Evolutionary conservation across 768 basidiomycete genomes (phyloP).

Genomic region (Kwoniella botswanensis): DNA sequence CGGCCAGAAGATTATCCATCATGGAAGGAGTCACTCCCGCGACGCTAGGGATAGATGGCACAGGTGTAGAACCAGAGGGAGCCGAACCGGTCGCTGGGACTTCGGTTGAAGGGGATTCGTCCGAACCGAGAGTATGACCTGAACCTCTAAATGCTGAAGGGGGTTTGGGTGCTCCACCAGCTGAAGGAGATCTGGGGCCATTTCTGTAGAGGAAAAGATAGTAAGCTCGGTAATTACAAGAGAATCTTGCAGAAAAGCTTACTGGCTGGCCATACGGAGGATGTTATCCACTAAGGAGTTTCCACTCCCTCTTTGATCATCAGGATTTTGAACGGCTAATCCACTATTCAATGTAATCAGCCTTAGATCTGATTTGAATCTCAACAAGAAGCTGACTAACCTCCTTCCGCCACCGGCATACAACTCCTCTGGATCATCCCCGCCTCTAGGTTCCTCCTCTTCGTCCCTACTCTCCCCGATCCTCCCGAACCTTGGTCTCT

Average conservation of each 20-base stretch:
- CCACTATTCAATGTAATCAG: slow-evolving; percentile 65
- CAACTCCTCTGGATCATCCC: slow-evolving; percentile 65
- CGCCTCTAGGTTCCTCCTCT: slow-evolving; percentile 56
- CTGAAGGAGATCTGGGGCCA: slow-evolving; percentile 38
- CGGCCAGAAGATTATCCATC: slow-evolving; percentile 22
- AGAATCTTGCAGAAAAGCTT: too few relatives aligned
- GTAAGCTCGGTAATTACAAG: too few relatives aligned
- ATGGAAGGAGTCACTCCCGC: slow-evolving; percentile 6
- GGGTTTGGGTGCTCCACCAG: slow-evolving; percentile 30
- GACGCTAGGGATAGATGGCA: slow-evolving; percentile 6
- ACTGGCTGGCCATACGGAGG: slow-evolving; percentile 81
- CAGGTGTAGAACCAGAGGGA: slow-evolving; percentile 15
- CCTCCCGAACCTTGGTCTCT: slow-evolving; percentile 26
- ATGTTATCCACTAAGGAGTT: slow-evolving; percentile 63
- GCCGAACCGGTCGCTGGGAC: slow-evolving; percentile 70
- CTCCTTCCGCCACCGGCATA: slow-evolving; percentile 96
- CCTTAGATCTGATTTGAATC: slow-evolving; percentile 4
- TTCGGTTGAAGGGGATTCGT: slow-evolving; percentile 78
- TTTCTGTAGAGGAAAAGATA: slow-evolving; percentile 57
- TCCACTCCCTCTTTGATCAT: slow-evolving; percentile 68
- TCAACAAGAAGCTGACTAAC: slow-evolving; percentile 59
- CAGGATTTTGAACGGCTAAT: slow-evolving; percentile 84
- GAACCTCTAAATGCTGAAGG: slow-evolving; percentile 68
- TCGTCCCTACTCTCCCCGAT: slow-evolving; percentile 58
- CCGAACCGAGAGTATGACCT: slow-evolving; percentile 85